A percentile compares a stretch with the other conserved stretches of the same genome.
Conservation (phyloP, 139 green algal species). For the Coelastrella sp. region DNA sequence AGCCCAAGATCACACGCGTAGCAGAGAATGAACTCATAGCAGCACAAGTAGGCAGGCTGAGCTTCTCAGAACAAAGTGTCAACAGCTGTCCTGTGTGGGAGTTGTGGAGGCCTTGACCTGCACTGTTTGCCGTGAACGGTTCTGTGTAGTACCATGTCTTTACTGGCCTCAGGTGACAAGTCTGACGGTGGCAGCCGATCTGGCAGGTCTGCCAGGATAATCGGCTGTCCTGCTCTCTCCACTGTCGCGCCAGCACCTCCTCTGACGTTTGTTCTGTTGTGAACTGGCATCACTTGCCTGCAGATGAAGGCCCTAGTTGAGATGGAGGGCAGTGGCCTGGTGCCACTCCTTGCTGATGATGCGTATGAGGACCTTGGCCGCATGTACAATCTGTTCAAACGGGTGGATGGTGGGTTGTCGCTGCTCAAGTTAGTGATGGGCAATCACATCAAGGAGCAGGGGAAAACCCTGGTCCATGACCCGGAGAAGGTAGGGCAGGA, state of each 20-base stretch:
- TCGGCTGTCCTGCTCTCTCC: background rate
- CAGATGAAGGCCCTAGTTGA: constrained; percentile 92
- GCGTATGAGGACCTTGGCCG: constrained; percentile 87
- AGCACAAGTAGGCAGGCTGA: constrained; percentile 68
- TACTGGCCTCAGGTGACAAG: no score
- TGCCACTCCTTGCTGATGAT: constrained; percentile 84
- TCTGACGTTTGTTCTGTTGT: background rate
- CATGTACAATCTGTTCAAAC: constrained; percentile 93
- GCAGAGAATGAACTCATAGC: constrained; percentile 91
- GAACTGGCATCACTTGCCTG: background rate
- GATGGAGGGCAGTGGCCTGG: constrained; percentile 93
- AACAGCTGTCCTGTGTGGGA: background rate
- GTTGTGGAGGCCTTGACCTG: background rate
- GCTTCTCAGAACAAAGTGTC: background rate
- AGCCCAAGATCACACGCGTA: constrained; percentile 79
- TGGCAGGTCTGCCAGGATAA: no score
- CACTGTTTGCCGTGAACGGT: no score
- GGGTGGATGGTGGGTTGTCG: constrained; percentile 64
- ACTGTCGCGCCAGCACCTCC: background rate
- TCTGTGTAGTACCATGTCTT: no score
- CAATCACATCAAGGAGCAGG: constrained; percentile 76
- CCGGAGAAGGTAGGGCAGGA: constrained; percentile 39
- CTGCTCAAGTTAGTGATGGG: constrained; percentile 63
- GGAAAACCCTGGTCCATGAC: constrained; percentile 65
- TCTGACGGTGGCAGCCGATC: no score